Conservation (phyloP, 2,329 filamentous ascomycete species). For the Clonostachys byssicola region DNA sequence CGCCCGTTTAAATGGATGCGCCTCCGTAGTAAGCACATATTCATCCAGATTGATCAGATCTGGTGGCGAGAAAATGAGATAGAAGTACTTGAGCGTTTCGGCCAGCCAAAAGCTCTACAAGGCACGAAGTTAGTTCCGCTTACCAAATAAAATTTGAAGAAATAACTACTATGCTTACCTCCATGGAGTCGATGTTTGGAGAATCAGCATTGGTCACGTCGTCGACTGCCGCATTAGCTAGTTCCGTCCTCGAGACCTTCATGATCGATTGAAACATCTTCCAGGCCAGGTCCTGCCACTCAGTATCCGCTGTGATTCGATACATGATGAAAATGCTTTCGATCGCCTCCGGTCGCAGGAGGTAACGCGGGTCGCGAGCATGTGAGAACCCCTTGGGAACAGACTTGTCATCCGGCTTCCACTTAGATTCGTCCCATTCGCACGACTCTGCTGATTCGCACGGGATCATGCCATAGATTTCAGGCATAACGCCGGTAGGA, state of each 20-base stretch:
- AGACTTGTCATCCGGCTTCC: slow-evolving; percentile 13
- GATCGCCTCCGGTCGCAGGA: slow-evolving; percentile 63
- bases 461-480: slow-evolving; percentile 40
- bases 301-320: slow-evolving; percentile 63
- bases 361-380: slow-evolving; percentile 41
- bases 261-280: slow-evolving; percentile 65
- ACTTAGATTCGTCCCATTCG: slow-evolving; percentile 19
- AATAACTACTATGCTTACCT: slow-evolving; percentile 25
- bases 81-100: slow-evolving; percentile 75
- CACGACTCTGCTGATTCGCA: slow-evolving; percentile 32
- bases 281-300: slow-evolving; percentile 67
- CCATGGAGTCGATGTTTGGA: slow-evolving; percentile 53
- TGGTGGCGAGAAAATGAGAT: slow-evolving; percentile 64
- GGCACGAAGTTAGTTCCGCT: no score
- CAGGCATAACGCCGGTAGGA: slow-evolving; percentile 54
- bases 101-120: slow-evolving; percentile 65
- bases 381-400: slow-evolving; percentile 59
- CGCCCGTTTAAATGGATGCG: slow-evolving; percentile 35
- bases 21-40: slow-evolving; percentile 58
- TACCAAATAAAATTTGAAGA: no score
- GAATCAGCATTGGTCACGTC: slow-evolving; percentile 54
- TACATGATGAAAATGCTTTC: slow-evolving; percentile 79
- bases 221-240: slow-evolving; percentile 60
- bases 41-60: slow-evolving; percentile 62
- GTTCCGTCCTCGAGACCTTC: slow-evolving; percentile 51